These are phyloP conservation scores for Stachybotrys echinatus DNA, from an alignment of 2,329 filamentous ascomycete genomes.

Conservation along the genomic window DNA sequence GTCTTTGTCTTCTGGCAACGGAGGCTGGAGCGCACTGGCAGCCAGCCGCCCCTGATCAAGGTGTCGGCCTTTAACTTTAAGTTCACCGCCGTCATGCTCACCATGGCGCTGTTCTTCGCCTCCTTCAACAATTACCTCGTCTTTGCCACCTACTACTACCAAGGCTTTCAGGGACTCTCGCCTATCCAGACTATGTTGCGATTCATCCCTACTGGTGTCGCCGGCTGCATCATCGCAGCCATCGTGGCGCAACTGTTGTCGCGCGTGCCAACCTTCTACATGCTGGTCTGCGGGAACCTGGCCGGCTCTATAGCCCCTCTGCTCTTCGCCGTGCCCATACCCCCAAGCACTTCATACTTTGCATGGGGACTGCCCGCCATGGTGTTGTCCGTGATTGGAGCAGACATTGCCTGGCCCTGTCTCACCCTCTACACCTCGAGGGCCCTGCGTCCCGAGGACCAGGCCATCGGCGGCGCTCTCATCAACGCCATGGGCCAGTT, in stretches of 20 bases:
- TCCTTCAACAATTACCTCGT: constrained; percentile 65
- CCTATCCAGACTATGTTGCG: constrained; percentile 63
- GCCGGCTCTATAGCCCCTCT: constrained; percentile 50
- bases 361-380: constrained; percentile 64
- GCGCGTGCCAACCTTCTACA: constrained; percentile 50
- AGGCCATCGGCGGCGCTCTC: constrained; percentile 62
- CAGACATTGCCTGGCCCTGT: constrained; percentile 62
- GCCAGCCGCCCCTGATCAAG: constrained; percentile 56
- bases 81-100: constrained; percentile 58
- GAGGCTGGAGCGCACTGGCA: constrained; percentile 24
- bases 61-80: constrained; percentile 57
- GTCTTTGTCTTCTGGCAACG: constrained; percentile 58
- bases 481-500: constrained; percentile 63
- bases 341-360: constrained; percentile 57
- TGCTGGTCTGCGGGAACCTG: constrained; percentile 53
- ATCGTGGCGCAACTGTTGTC: constrained; percentile 51
- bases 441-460: constrained; percentile 56
- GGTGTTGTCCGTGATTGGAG: constrained; percentile 59
- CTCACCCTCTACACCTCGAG: constrained; percentile 62
- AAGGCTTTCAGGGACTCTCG: constrained; percentile 57
- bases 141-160: constrained; percentile 66
- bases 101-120: constrained; percentile 63
- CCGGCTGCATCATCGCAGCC: constrained; percentile 52
- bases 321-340: constrained; percentile 60
- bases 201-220: constrained; percentile 61